phyloP scores from a whole-genome alignment of 1,139 yeast genomes.

The Nakaseomyces delphensis region DNA sequence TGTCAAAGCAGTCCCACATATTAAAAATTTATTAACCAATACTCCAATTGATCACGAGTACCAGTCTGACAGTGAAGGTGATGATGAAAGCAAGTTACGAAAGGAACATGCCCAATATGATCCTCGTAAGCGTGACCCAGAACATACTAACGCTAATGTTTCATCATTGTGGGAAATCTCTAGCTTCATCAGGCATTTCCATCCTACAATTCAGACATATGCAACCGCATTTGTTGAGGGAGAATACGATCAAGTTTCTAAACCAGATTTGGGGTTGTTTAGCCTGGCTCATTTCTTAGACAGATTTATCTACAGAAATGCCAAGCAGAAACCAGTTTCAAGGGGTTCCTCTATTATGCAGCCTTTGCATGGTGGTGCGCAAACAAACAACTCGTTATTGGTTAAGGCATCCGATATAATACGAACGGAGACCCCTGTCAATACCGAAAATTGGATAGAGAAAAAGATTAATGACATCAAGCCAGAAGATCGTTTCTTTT shows the following conservation, averaged over 20 bases:
- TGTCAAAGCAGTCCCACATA: slow-evolving; percentile 43
- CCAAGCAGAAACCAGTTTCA: slow-evolving; percentile 62
- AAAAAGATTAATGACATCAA: slow-evolving; percentile 57
- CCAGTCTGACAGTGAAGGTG: slow-evolving; percentile 31
- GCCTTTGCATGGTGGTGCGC: slow-evolving; percentile 78
- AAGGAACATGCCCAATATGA: slow-evolving; percentile 46
- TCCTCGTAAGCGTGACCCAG: slow-evolving; percentile 85
- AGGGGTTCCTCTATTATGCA: slow-evolving; percentile 95
- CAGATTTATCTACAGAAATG: slow-evolving; percentile 88
- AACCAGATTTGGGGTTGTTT: slow-evolving; percentile 86
- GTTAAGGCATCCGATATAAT: slow-evolving; percentile 55
- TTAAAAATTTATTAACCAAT: slow-evolving; percentile 42
- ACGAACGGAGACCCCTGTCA: slow-evolving; percentile 52
- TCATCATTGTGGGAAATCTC: slow-evolving; percentile 82
- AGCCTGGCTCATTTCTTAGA: slow-evolving; percentile 87
- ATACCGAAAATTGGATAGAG: slow-evolving; percentile 74
- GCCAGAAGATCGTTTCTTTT: slow-evolving; percentile 86
- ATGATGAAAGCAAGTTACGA: slow-evolving; percentile 18
- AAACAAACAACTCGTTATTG: slow-evolving; percentile 60
- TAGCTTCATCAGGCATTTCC: slow-evolving; percentile 71
- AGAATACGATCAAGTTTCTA: slow-evolving; percentile 37
- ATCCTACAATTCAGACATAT: slow-evolving; percentile 82
- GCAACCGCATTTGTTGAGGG: slow-evolving; percentile 57
- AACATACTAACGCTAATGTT: slow-evolving; percentile 69
- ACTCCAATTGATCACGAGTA: slow-evolving; percentile 35